Evolutionary conservation across 495 filamentous ascomycete genomes (phyloP).

Genomic region (Tetracladium marchalianum): DNA sequence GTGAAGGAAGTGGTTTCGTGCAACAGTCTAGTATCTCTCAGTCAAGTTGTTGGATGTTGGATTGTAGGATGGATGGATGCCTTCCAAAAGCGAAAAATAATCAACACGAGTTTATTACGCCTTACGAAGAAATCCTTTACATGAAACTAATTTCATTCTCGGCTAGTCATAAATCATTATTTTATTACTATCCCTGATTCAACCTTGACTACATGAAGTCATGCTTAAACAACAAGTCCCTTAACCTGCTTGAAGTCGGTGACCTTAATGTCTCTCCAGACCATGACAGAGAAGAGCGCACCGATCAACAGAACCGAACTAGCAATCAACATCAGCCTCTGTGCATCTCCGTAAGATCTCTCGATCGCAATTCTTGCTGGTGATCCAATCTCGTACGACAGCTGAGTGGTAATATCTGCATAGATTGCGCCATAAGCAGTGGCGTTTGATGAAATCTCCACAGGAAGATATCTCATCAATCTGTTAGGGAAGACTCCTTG

Average conservation of each 20-base stretch:
- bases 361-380: constrained; percentile 50
- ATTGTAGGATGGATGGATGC: too few species aligned
- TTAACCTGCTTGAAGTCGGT: constrained; percentile 8
- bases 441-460: constrained; percentile 24
- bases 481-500: constrained; percentile 44
- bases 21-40: too few species aligned
- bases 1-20: not conserved
- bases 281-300: constrained; percentile 31
- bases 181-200: too few species aligned
- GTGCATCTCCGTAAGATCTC: constrained; percentile 42
- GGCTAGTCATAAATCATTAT: too few species aligned
- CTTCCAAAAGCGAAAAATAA: too few species aligned
- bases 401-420: constrained; percentile 46
- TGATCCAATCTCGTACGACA: constrained; percentile 48
- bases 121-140: too few species aligned
- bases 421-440: constrained; percentile 32
- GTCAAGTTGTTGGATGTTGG: too few species aligned
- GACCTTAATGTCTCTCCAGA: constrained; percentile 41
- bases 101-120: too few species aligned
- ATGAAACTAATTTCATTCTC: too few species aligned
- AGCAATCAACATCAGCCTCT: constrained; percentile 38
- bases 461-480: constrained; percentile 48
- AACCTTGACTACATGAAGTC: constrained; percentile 9
- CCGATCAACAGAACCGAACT: constrained; percentile 39
- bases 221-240: not conserved